Conservation (phyloP, 805 yeast genomes). For the Yamadazyma phyllophila region DNA sequence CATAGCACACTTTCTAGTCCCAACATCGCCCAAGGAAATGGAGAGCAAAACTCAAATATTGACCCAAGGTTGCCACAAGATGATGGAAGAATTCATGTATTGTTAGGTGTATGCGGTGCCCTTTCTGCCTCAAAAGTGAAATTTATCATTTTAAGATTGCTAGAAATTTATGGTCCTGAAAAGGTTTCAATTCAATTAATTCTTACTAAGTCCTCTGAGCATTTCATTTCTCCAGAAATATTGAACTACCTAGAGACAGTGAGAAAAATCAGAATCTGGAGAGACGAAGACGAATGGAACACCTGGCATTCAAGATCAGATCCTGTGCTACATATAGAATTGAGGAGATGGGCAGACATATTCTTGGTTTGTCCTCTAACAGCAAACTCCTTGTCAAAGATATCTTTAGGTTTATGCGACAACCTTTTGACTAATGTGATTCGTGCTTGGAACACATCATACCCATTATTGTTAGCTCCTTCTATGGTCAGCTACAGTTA, state of each 20-base stretch:
- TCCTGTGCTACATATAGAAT: constrained; percentile 92
- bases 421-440: constrained; percentile 86
- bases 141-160: constrained; percentile 49
- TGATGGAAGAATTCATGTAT: constrained; percentile 55
- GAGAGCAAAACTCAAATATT: constrained; percentile 46
- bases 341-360: constrained; percentile 96
- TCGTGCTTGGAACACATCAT: constrained; percentile 92
- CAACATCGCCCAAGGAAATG: constrained; percentile 1
- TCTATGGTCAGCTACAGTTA: constrained; percentile 94
- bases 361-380: constrained; percentile 90
- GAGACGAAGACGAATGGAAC: constrained; percentile 59
- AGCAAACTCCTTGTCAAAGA: constrained; percentile 88
- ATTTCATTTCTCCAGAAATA: constrained; percentile 48
- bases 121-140: constrained; percentile 51
- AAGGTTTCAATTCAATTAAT: constrained; percentile 53
- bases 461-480: constrained; percentile 89
- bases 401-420: constrained; percentile 89
- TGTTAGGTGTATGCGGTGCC: constrained; percentile 60
- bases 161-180: constrained; percentile 50
- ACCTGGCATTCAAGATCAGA: constrained; percentile 82
- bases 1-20: constrained; percentile 10
- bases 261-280: constrained; percentile 50
- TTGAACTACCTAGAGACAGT: constrained; percentile 37
- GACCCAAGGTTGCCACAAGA: constrained; percentile 52
- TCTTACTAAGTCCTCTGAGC: constrained; percentile 52